Conservation (phyloP, 108 stramenopile species). For the Stephanodiscus minutulus region DNA sequence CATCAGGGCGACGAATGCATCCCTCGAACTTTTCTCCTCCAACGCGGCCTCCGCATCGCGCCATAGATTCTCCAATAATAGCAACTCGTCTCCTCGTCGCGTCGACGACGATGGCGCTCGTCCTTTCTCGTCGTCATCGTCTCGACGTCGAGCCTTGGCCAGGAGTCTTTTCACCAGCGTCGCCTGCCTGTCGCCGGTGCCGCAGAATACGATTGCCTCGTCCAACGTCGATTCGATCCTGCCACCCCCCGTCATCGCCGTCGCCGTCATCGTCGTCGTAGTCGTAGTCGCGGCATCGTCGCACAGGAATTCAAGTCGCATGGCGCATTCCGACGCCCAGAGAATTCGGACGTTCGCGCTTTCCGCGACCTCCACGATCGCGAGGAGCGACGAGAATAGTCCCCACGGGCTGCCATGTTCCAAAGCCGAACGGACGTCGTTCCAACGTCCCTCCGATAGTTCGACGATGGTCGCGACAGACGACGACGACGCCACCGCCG, state of each 20-base stretch:
- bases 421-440: constrained; percentile 14
- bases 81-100: constrained; percentile 6
- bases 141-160: constrained; percentile 11
- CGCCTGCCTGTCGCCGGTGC: constrained; percentile 37
- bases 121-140: neutral
- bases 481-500: constrained; percentile 14
- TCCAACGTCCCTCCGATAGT: constrained; percentile 49
- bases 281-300: neutral
- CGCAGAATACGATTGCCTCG: constrained; percentile 34
- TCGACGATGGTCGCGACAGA: constrained; percentile 3
- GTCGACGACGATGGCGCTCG: neutral
- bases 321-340: constrained; percentile 31
- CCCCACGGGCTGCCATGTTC: constrained; percentile 25
- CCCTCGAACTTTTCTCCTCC: neutral
- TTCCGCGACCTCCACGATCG: constrained; percentile 36
- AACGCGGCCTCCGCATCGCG: constrained; percentile 15
- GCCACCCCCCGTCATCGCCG: neutral
- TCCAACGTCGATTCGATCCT: neutral
- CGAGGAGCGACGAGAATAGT: constrained; percentile 23
- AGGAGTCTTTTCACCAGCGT: constrained; percentile 38
- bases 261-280: neutral
- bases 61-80: constrained; percentile 26
- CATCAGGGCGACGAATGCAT: constrained; percentile 17
- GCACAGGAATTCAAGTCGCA: constrained; percentile 17
- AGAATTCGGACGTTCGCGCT: constrained; percentile 20